Conservation (phyloP, 1,284 basidiomycete genomes). For the Hortiboletus rubellus region DNA sequence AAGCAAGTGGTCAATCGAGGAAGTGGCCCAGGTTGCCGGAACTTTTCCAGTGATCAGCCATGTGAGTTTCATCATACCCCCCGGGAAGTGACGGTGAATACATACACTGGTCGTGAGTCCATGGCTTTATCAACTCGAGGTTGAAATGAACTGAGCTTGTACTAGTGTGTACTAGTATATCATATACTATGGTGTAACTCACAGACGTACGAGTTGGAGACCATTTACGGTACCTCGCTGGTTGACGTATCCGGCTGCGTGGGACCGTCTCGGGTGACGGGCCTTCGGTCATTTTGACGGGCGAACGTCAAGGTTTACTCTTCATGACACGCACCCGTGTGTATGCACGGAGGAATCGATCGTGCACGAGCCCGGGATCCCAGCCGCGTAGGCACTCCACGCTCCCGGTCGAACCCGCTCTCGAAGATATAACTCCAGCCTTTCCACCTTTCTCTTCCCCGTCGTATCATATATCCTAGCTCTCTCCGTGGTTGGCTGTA, state of each 20-base stretch:
- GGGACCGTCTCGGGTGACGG: background rate
- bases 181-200: background rate
- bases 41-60: no score
- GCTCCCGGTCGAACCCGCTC: slow-evolving; percentile 11
- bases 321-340: slow-evolving; percentile 5
- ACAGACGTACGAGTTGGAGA: background rate
- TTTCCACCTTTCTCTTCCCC: background rate
- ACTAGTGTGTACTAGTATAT: no score
- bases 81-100: background rate
- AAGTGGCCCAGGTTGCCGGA: background rate
- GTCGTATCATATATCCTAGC: background rate
- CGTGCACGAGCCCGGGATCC: background rate
- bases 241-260: slow-evolving; percentile 13
- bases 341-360: background rate
- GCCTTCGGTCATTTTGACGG: background rate
- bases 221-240: background rate
- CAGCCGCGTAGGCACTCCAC: background rate
- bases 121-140: background rate
- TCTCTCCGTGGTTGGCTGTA: background rate
- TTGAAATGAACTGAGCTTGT: background rate
- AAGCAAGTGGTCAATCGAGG: no score
- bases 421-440: slow-evolving; percentile 8
- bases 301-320: background rate
- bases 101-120: background rate
- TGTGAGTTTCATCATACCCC: no score